Evolutionary conservation across 352 stramenopile species (phyloP), one percentile per base, ranked within the genome.

Genomic region (Saprolegnia diclina): DNA sequence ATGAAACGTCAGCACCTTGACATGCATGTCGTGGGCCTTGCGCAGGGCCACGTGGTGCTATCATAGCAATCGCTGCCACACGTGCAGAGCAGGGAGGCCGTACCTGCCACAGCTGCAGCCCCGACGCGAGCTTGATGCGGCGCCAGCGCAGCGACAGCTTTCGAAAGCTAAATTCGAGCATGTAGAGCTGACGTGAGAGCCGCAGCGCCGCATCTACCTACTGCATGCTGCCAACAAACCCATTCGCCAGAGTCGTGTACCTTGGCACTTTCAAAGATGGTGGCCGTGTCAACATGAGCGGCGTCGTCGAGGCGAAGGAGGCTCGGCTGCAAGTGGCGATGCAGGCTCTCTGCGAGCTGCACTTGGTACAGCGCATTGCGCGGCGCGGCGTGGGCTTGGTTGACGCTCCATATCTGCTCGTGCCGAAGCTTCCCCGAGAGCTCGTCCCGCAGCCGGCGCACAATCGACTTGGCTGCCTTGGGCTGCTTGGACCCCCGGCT

Each of bases 151-250:
- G 61, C 18, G 45, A 44, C 19, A 69, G 52, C 40, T 61, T 57
- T n/a, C 63, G 63, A 48, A 69, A 69, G 14, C 26, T 52, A 48
- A 69, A 69, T 32, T 69, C 63, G 38, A 69, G 53, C 63, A 69
- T 69, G 63, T 62, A 69, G 18, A 69, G 38, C 37, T 69, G 63
- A 24, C 50, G 45, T 44, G 63, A 61, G 19, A 69, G 46, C 38
- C 42, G 13, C 35, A 69, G 37, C 38, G 63, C 46, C 22, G 63
- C 63, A 18, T 69, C 63, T 16, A 59, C 35, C 52, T 59, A 59
- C 3, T 3, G 3, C 24, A 59, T 21, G 2, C 35, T 1, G 35
- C 10, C 13, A n/a, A n/a, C n/a, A n/a, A n/a, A n/a, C n/a, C n/a
- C n/a, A n/a, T n/a, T 59, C 11, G 3, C 24, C 4, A 7, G 3